Conservation (phyloP, 345 rosid species). For the Cardiospermum halicacabum region DNA sequence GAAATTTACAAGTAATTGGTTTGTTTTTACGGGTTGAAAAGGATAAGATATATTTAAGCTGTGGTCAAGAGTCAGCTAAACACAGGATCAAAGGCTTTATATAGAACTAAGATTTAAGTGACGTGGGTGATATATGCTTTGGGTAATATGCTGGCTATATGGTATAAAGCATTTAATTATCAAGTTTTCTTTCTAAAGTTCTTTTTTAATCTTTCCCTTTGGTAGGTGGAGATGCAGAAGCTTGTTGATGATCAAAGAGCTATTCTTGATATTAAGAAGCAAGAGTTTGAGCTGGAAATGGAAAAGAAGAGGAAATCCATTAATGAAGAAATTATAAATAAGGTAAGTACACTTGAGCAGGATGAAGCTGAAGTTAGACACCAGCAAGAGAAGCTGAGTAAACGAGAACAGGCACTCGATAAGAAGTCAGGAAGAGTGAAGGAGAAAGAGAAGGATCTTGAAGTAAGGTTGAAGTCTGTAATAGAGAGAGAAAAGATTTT, state of each 20-base stretch:
- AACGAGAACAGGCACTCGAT: conserved; percentile 51
- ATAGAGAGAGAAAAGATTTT: conserved; percentile 54
- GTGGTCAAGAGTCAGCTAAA: not conserved
- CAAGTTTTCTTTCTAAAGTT: conserved; percentile 4
- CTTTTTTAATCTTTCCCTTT: conserved; percentile 11
- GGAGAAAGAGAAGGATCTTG: conserved; percentile 74
- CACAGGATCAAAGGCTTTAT: not conserved
- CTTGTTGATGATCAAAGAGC: conserved; percentile 63
- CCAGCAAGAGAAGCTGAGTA: conserved; percentile 50
- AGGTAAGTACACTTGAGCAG: conserved; percentile 40
- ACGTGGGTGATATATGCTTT: no score
- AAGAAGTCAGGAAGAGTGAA: conserved; percentile 48
- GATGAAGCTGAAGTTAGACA: conserved; percentile 44
- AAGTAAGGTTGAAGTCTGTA: conserved; percentile 43
- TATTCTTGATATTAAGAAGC: conserved; percentile 42
- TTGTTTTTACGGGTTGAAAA: not conserved
- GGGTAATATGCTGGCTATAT: not conserved
- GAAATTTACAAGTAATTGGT: not conserved
- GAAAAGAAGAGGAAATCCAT: conserved; percentile 50
- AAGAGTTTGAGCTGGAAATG: conserved; percentile 55
- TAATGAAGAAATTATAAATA: conserved; percentile 53
- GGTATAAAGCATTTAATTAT: not conserved
- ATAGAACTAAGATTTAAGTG: not conserved
- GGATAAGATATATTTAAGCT: not conserved
- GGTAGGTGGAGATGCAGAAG: conserved; percentile 60